Percentiles rank a stretch among this genome's conserved stretches.
phyloP scores from a whole-genome alignment of 2,329 filamentous ascomycete genomes.

The Xylaria sp. region DNA sequence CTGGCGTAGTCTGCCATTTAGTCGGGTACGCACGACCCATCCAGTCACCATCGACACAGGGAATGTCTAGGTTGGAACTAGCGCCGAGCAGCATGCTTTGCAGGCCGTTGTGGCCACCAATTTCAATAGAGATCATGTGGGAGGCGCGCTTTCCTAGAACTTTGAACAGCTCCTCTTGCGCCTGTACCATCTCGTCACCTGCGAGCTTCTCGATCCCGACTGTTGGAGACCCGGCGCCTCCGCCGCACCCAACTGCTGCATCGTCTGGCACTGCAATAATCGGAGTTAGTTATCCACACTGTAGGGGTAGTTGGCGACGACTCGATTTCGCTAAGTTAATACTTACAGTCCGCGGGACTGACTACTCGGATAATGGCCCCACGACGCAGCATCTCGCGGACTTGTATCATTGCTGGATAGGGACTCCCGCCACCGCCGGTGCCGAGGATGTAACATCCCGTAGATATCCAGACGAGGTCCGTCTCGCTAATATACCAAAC shows the following conservation, averaged over 20 bases:
- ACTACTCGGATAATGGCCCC: constrained; percentile 64
- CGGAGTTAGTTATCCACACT: neutral
- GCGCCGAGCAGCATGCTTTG: constrained; percentile 67
- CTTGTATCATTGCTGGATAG: constrained; percentile 61
- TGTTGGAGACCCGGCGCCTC: constrained; percentile 67
- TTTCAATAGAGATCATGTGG: constrained; percentile 70
- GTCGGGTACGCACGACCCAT: constrained; percentile 67
- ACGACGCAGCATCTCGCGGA: constrained; percentile 60
- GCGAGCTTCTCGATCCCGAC: constrained; percentile 69
- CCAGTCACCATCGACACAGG: constrained; percentile 65
- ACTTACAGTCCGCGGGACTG: constrained; percentile 54
- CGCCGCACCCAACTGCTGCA: constrained; percentile 64
- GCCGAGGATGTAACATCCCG: constrained; percentile 69
- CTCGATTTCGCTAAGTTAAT: neutral
- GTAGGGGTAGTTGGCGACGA: neutral
- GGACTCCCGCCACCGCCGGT: constrained; percentile 69
- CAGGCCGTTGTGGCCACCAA: constrained; percentile 73
- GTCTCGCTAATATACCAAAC: constrained; percentile 67
- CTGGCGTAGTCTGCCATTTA: constrained; percentile 65
- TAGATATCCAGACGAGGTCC: constrained; percentile 66
- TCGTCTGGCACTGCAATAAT: constrained; percentile 53
- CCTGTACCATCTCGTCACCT: constrained; percentile 64
- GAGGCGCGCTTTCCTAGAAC: constrained; percentile 54
- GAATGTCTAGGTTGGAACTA: constrained; percentile 61
- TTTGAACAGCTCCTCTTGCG: constrained; percentile 63